Base-by-base conservation (phyloP, 768 basidiomycete genomes). In the Hysterangium stoloniferum region DNA sequence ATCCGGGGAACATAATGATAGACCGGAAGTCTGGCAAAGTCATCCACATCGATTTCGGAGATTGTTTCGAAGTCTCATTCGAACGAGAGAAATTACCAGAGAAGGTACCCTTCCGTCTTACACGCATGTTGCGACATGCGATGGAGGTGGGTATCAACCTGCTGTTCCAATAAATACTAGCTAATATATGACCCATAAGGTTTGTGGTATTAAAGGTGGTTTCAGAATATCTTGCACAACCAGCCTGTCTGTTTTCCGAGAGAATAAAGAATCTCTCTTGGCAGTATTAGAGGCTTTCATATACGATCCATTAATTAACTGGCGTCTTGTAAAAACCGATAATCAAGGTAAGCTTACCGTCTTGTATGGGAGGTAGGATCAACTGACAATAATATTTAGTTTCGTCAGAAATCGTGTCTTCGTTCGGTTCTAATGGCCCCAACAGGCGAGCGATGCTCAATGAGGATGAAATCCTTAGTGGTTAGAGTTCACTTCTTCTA, bases 361-460 rank as follows among this genome's bases (percentile, higher is more conserved):
- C 52, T 40, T 54, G 4, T 3, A 13, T 24, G 5, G 51, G 73
- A 67, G 74, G 52, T 61, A 68, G 60, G 65, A 17, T 71, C 78
- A 58, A 73, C 76, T 40, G 77, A 73, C 28, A 76, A 76, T 41
- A 74, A 76, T 36, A 61, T 77, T 20, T 84, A 88, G 32, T 68
- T 84, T 41, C 76, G 75, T 12, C 74, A 79, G 52, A 24, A n/a
- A 37, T 49, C n/a, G 34, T 37, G 12, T 37, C 34, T 24, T 40
- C 53, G 19, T 24, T 41, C 27, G 37, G 37, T 19, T 22, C 33
- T 24, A 58, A 55, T 27, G 60, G 57, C 9, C 61, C 59, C 25
- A 60, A 60, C 45, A 57, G 66, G 32, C 61, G 64, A 48, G 59
- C 54, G 42, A 64, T 64, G 52, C 57, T 66, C 1, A 68, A 70